Conservation (phyloP, 805 yeast genomes). For the Hanseniaspora clermontiae region DNA sequence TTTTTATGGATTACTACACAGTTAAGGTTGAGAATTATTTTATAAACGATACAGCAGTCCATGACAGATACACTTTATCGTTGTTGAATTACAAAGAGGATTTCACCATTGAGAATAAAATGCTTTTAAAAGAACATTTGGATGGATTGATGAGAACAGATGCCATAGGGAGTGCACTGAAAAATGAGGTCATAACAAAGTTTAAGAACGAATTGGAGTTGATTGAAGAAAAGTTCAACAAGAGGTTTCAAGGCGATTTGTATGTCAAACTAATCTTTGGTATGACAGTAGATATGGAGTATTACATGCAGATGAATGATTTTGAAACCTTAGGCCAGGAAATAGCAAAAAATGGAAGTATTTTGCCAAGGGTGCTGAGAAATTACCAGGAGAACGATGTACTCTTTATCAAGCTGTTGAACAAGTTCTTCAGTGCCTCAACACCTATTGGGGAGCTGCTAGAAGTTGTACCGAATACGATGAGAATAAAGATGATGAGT, state of each 20-base stretch:
- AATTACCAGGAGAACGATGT: background rate
- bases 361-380: background rate
- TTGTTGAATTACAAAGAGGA: background rate
- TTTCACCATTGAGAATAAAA: background rate
- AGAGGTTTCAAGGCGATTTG: background rate
- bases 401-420: background rate
- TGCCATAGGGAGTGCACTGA: background rate
- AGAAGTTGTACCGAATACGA: background rate
- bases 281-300: background rate
- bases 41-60: background rate
- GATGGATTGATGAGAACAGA: background rate
- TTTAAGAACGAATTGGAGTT: background rate
- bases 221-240: background rate
- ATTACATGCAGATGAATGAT: slow-evolving; percentile 4
- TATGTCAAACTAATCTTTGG: background rate
- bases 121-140: background rate
- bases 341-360: background rate
- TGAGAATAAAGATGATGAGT: background rate
- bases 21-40: background rate
- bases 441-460: background rate
- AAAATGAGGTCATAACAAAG: background rate
- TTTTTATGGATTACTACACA: background rate
- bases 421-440: background rate
- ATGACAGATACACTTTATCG: background rate
- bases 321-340: background rate